Evolutionary conservation across 441 rosid genomes (phyloP).

Genomic region (Capsella rubella): DNA sequence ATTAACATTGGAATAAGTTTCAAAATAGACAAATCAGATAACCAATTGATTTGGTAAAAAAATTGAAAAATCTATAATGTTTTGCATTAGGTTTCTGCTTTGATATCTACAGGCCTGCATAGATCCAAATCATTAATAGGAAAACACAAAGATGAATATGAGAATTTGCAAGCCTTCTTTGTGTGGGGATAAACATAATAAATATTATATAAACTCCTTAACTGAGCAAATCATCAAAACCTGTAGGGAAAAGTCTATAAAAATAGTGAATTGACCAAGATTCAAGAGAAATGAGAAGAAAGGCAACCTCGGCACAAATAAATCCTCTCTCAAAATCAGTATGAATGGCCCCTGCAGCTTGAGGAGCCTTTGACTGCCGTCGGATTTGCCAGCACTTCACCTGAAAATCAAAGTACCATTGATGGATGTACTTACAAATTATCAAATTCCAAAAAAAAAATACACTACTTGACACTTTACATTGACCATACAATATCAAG

Average conservation of each 20-base stretch:
- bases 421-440: not conserved
- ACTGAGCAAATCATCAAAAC: not conserved
- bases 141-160: conserved; percentile 13
- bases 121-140: conserved; percentile 3
- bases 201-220: not conserved
- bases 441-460: conserved; percentile 1
- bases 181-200: not conserved
- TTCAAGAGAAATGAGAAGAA: conserved; percentile 21
- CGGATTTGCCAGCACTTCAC: conserved; percentile 99
- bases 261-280: not conserved
- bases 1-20: conserved; percentile 27
- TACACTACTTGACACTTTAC: conserved; percentile 2
- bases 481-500: conserved; percentile 2
- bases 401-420: conserved; percentile 53
- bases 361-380: conserved; percentile 94
- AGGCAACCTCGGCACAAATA: conserved; percentile 94
- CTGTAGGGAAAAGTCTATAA: conserved; percentile 6
- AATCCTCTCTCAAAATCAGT: conserved; percentile 96
- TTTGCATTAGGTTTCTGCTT: conserved; percentile 12
- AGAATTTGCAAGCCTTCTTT: not conserved
- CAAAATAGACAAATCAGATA: conserved; percentile 20
- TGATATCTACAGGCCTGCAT: conserved; percentile 6
- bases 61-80: conserved; percentile 3
- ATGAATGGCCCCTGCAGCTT: conserved; percentile 98
- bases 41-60: not conserved